Evolutionary conservation across 306 rosid genomes (phyloP), one percentile per base, ranked within the genome.

Genomic region (Vigna unguiculata): DNA sequence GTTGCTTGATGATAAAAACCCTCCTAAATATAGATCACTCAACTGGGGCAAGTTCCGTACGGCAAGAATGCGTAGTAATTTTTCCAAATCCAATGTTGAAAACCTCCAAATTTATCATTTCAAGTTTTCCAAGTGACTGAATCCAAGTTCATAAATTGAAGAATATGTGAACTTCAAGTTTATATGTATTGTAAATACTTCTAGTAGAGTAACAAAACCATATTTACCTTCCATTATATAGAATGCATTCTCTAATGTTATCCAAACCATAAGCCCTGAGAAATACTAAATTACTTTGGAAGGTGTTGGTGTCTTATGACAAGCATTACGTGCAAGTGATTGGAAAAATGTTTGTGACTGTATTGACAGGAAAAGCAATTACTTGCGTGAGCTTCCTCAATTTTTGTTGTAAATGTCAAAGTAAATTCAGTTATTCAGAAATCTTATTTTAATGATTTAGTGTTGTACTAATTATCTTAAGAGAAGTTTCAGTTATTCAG

Each of bases 21-120:
- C 91, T n/a, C 80, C 96, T 19, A 90, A 69, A 62, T 91, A 93
- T 88, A 76, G 30, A 63, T 43, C 92, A 1, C 52, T 72, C 74
- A 60, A 68, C 55, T 69, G 87, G 88, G 72, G 82, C 22, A 71
- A 62, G 55, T 82, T 82, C n/a, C 78, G 82, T 12, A 53, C 38
- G 7, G n/a, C 85, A 10, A 82, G 85, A 65, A 52, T 82, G 85
- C 7, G 65, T 32, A 82, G 82, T 54, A 82, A 82, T 17, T 82
- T 82, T 63, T 11, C 22, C 7, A 82, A 71, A 13, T 82, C 85
- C 21, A 45, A 63, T 12, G 74, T 63, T 71, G 78, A 76, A 21
- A 82, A 82, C 64, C 53, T 76, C 28, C 85, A 82, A 71, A 82
- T 82, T 63, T 82, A 52, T 63, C 75, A 82, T 34, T 82, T 82